Conservation (phyloP, 2,329 filamentous ascomycete species). For the Alternaria postmessia region DNA sequence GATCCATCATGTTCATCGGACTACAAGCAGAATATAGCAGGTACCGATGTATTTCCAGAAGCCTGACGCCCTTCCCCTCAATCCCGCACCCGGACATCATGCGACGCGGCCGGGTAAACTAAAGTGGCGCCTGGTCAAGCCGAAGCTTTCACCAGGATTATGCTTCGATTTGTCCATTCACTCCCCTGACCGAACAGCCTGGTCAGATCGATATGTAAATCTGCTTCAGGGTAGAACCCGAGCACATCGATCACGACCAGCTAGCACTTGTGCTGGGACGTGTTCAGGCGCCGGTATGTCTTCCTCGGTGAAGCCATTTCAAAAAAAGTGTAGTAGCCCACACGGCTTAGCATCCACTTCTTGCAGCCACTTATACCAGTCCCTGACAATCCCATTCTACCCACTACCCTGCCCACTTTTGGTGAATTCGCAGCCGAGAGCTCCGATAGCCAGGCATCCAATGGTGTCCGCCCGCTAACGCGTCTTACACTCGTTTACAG, state of each 20-base stretch:
- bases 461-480: conserved; percentile 1
- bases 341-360: conserved; percentile 12
- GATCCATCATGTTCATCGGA: conserved; percentile 4
- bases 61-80: background rate
- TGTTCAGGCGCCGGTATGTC: background rate
- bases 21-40: conserved; percentile 6
- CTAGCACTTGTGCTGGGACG: background rate
- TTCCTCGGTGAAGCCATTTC: background rate
- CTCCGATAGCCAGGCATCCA: conserved; percentile 10
- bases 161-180: background rate
- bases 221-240: background rate
- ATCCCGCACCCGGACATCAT: background rate
- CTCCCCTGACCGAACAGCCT: background rate
- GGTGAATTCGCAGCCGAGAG: conserved; percentile 10
- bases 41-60: background rate
- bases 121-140: background rate
- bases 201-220: background rate
- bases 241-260: background rate
- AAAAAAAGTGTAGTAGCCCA: background rate
- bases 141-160: background rate
- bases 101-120: conserved; percentile 13
- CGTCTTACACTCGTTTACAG: conserved; percentile 12
- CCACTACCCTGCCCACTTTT: conserved; percentile 6
- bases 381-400: conserved; percentile 12
- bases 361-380: conserved; percentile 12